These are phyloP conservation scores for Neospermospora avenae DNA, from an alignment of 2,329 filamentous ascomycete genomes.

Conservation along the genomic window DNA sequence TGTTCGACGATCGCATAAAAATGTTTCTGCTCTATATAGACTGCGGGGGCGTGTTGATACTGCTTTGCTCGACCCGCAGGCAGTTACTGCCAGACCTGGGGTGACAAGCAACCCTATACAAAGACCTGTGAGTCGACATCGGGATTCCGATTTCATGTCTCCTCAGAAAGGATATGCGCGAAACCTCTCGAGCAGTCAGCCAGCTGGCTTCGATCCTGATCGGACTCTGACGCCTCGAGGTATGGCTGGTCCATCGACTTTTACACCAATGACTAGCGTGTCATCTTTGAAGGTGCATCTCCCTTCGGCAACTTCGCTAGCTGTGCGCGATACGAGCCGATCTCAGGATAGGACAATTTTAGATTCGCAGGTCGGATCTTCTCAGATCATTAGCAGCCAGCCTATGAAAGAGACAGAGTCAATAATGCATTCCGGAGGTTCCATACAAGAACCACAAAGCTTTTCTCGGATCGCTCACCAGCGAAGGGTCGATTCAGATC, in stretches of 20 bases:
- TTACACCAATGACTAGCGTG: constrained; percentile 27
- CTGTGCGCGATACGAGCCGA: neutral
- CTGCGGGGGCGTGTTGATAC: constrained; percentile 27
- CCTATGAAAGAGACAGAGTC: neutral
- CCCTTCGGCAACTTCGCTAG: constrained; percentile 12
- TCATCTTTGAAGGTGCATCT: constrained; percentile 27
- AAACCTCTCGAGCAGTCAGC: constrained; percentile 11
- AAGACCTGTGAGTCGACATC: constrained; percentile 1
- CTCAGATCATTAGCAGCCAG: neutral
- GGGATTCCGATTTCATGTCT: constrained; percentile 24
- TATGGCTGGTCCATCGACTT: constrained; percentile 11
- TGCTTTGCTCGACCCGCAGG: constrained; percentile 19
- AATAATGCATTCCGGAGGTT: neutral
- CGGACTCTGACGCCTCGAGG: constrained; percentile 19
- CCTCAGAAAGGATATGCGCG: constrained; percentile 1
- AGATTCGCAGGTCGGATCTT: neutral
- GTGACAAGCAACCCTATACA: neutral
- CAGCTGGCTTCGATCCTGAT: constrained; percentile 21
- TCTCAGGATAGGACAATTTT: constrained; percentile 9
- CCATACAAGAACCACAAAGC: neutral
- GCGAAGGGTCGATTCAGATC: too few species aligned
- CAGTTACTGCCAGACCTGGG: neutral
- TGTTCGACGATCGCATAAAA: constrained; percentile 26
- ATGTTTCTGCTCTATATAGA: constrained; percentile 20
- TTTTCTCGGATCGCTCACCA: too few species aligned